Conservation (phyloP, 2,329 filamentous ascomycete genomes). For the Aureobasidium melanogenum region DNA sequence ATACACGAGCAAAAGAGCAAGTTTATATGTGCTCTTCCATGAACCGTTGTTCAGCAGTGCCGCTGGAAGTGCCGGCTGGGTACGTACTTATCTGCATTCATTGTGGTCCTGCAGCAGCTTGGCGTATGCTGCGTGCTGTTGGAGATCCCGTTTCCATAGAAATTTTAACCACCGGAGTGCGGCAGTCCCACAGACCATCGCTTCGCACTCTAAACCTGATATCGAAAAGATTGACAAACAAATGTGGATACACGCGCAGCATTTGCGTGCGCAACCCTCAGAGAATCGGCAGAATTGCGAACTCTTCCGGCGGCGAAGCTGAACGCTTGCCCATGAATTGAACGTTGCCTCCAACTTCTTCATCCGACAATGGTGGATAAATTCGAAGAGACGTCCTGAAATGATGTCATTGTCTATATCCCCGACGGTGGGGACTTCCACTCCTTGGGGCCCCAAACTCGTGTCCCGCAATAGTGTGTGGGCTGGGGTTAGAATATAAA, state of each 20-base stretch:
- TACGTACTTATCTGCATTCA: not conserved
- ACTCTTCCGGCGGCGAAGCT: not conserved
- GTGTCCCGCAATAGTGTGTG: not conserved
- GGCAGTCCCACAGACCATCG: conserved; percentile 1
- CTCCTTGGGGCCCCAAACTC: not conserved
- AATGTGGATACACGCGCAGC: not conserved
- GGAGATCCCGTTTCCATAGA: not conserved
- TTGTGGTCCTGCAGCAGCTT: not conserved
- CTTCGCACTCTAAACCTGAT: conserved; percentile 4
- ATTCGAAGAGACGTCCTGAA: not conserved
- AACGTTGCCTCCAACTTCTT: not conserved
- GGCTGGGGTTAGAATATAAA: conserved; percentile 9
- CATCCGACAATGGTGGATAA: conserved; percentile 5
- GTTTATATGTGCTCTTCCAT: not conserved
- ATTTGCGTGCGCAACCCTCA: not conserved
- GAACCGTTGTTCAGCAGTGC: not conserved
- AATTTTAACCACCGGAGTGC: not conserved
- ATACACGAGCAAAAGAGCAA: not conserved
- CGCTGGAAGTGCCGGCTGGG: not conserved
- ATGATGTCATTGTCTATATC: not conserved
- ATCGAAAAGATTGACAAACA: conserved; percentile 4
- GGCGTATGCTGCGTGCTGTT: not conserved
- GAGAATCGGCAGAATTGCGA: not conserved
- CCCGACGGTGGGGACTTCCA: not conserved
- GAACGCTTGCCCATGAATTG: not conserved